A percentile compares a stretch with the other conserved stretches of the same genome.
Evolutionary conservation across 1,284 basidiomycete genomes (phyloP).

Genomic region (Cystobasidiaceae sp.): DNA sequence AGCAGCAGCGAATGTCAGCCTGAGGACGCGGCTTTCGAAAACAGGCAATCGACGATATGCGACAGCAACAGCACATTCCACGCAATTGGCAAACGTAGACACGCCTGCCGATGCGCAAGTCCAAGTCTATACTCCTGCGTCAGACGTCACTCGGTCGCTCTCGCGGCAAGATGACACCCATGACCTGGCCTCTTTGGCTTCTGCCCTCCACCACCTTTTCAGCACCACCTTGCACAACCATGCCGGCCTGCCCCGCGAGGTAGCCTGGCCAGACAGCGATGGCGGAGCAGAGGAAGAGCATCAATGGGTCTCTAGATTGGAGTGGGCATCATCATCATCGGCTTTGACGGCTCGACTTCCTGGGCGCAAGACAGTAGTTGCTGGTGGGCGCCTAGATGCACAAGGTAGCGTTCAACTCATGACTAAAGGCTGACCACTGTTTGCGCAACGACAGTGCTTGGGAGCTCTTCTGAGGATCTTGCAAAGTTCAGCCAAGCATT

Average conservation of each 20-base stretch:
- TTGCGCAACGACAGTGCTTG: conserved; percentile 3
- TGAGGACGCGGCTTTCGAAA: no score
- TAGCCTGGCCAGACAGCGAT: conserved; percentile 4
- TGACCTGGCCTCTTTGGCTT: background rate
- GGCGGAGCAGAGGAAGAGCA: conserved; percentile 24
- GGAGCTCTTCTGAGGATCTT: conserved; percentile 3
- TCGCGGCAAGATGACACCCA: no score
- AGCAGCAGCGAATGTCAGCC: no score
- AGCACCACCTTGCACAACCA: background rate
- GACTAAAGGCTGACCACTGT: background rate
- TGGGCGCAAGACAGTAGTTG: background rate
- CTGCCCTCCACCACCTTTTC: background rate
- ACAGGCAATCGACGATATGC: no score
- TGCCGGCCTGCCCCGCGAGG: conserved; percentile 5
- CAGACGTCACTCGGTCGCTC: no score
- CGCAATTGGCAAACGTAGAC: no score
- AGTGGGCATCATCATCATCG: background rate
- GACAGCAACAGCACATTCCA: no score
- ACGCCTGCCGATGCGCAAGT: no score
- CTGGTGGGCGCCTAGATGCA: background rate
- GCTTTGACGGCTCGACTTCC: no score
- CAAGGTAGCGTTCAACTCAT: background rate
- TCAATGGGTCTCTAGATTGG: conserved; percentile 14
- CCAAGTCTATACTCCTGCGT: no score
- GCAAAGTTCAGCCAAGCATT: conserved; percentile 21